A percentile compares a stretch with the other conserved stretches of the same genome.
These are phyloP conservation scores for Populus tremula DNA, from an alignment of 345 rosid genomes.

Conservation along the genomic window DNA sequence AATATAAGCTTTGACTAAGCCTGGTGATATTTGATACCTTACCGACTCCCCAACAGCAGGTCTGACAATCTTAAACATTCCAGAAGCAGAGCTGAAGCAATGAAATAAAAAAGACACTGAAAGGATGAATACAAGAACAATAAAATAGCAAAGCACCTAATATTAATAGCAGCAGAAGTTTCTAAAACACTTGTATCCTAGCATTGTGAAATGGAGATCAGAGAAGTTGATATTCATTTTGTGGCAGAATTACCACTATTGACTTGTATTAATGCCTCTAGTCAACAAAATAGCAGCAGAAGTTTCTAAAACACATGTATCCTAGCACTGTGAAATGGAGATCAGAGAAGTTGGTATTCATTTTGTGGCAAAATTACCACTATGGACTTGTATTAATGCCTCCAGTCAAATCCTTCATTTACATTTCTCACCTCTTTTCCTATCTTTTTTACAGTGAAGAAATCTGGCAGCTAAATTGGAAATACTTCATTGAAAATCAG, in stretches of 20 bases:
- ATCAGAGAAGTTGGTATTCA: background rate
- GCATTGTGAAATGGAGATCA: background rate
- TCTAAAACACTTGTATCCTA: background rate
- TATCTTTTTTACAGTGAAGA: background rate
- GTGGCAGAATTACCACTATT: background rate
- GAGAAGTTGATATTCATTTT: background rate
- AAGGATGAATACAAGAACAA: background rate
- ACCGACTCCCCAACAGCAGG: constrained; percentile 94
- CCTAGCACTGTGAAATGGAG: background rate
- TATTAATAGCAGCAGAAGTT: background rate
- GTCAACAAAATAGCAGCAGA: background rate
- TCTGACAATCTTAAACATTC: constrained; percentile 78
- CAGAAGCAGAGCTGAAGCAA: constrained; percentile 64
- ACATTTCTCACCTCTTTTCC: background rate
- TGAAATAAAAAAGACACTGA: background rate
- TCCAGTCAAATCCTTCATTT: background rate
- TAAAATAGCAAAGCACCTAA: background rate
- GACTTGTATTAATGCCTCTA: too few relatives aligned
- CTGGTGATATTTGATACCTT: constrained; percentile 45
- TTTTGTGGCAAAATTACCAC: background rate
- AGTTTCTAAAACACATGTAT: background rate
- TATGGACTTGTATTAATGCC: background rate
- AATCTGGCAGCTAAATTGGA: background rate
- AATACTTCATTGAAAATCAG: background rate
- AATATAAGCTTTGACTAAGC: constrained; percentile 11